These are phyloP conservation scores for Dactylonectria estremocensis DNA, from an alignment of 2,329 filamentous ascomycete genomes.

Conservation along the genomic window DNA sequence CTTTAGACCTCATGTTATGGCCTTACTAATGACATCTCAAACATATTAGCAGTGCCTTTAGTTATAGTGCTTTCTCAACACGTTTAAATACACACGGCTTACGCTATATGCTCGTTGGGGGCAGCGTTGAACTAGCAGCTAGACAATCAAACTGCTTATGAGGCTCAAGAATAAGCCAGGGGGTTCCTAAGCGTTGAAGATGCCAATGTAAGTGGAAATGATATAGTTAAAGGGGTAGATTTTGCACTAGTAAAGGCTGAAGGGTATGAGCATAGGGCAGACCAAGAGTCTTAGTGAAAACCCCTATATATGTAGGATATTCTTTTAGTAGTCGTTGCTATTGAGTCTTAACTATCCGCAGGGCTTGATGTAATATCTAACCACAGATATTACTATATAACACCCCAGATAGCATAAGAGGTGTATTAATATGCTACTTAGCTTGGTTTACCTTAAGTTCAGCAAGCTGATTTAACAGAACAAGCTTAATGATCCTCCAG, in stretches of 20 bases:
- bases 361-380: slow-evolving; percentile 14
- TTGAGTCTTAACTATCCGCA: slow-evolving; percentile 17
- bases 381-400: slow-evolving; percentile 28
- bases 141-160: no score
- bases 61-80: no score
- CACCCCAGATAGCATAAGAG: no score
- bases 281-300: slow-evolving; percentile 27
- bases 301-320: slow-evolving; percentile 29
- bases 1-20: no score
- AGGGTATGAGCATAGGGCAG: no score
- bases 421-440: slow-evolving; percentile 11
- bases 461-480: background rate
- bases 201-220: background rate
- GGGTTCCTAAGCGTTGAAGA: no score
- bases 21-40: no score
- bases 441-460: slow-evolving; percentile 34
- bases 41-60: no score
- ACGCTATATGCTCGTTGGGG: slow-evolving; percentile 12
- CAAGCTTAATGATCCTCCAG: slow-evolving; percentile 36
- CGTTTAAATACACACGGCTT: background rate
- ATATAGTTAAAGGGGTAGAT: background rate
- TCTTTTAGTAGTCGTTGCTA: background rate
- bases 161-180: background rate
- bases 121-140: background rate
- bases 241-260: background rate